These are phyloP conservation scores for Croton setiger DNA, from an alignment of 441 rosid species.

Conservation along the genomic window DNA sequence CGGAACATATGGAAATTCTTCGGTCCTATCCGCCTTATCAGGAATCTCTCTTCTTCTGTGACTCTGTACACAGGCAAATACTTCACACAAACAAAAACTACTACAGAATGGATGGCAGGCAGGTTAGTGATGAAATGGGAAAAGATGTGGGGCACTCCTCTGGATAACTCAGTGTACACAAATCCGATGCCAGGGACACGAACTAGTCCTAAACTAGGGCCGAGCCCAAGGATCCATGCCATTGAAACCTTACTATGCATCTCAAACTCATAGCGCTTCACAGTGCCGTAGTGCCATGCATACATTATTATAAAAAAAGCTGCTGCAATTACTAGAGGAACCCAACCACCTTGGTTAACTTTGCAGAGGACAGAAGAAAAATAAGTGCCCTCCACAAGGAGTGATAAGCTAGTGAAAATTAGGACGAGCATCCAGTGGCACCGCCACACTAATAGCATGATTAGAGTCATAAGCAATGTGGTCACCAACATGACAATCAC, in stretches of 20 bases:
- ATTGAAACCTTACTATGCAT: slow-evolving; percentile 87
- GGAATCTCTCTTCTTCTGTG: slow-evolving; percentile 83
- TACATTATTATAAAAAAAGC: slow-evolving; percentile 71
- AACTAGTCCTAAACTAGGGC: slow-evolving; percentile 87
- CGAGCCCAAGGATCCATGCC: slow-evolving; percentile 94
- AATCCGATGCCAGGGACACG: slow-evolving; percentile 93
- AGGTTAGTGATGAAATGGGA: slow-evolving; percentile 92
- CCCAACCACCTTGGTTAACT: slow-evolving; percentile 92
- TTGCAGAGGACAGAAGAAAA: slow-evolving; percentile 78
- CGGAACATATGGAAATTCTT: slow-evolving; percentile 84
- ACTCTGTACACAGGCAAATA: slow-evolving; percentile 87
- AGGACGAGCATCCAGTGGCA: slow-evolving; percentile 85
- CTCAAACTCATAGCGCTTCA: slow-evolving; percentile 86
- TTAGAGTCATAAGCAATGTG: slow-evolving; percentile 70
- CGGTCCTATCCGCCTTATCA: slow-evolving; percentile 83
- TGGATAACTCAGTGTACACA: slow-evolving; percentile 82
- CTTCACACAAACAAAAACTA: slow-evolving; percentile 82
- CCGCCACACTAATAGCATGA: slow-evolving; percentile 88
- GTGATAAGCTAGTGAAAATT: slow-evolving; percentile 60
- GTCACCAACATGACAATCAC: slow-evolving; percentile 84
- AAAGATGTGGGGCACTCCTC: slow-evolving; percentile 90
- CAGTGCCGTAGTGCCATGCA: slow-evolving; percentile 79
- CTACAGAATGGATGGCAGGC: slow-evolving; percentile 87
- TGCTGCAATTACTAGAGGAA: slow-evolving; percentile 76
- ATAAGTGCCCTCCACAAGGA: slow-evolving; percentile 66